Conservation (phyloP, 1,284 basidiomycete genomes). For the Agroathelia rolfsii region DNA sequence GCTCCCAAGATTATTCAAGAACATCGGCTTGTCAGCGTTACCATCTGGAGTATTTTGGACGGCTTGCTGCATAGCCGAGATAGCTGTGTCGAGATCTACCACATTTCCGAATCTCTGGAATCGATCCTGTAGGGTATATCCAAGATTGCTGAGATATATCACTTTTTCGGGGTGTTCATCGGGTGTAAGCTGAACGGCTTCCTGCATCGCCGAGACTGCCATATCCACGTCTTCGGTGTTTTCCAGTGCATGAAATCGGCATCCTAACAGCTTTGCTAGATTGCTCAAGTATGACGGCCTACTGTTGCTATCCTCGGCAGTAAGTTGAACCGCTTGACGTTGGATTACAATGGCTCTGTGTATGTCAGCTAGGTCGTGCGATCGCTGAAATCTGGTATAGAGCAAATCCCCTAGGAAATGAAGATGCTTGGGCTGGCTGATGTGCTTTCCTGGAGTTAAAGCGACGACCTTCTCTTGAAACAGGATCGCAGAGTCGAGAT, state of each 20-base stretch:
- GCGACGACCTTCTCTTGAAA: too few species aligned
- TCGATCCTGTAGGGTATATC: slow-evolving; percentile 14
- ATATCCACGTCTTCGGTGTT: slow-evolving; percentile 9
- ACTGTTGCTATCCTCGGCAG: slow-evolving; percentile 6
- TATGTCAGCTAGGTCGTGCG: slow-evolving; percentile 12
- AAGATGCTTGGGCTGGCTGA: too few species aligned
- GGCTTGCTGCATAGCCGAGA: slow-evolving; percentile 13
- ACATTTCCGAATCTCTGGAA: slow-evolving; percentile 9
- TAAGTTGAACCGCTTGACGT: slow-evolving; percentile 11
- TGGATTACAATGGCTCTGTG: slow-evolving; percentile 14
- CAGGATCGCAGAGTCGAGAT: too few species aligned
- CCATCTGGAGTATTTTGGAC: slow-evolving; percentile 8
- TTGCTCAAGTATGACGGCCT: slow-evolving; percentile 7
- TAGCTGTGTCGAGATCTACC: slow-evolving; percentile 17
- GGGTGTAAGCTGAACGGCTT: slow-evolving; percentile 8
- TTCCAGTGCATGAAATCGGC: slow-evolving; percentile 8
- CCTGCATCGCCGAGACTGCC: slow-evolving; percentile 4
- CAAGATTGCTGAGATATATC: slow-evolving; percentile 13
- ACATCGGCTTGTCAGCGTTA: slow-evolving; percentile 4
- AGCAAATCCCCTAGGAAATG: too few species aligned
- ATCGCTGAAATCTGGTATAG: slow-evolving; percentile 15
- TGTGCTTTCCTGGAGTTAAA: too few species aligned
- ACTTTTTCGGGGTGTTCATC: slow-evolving; percentile 14
- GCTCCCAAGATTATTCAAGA: slow-evolving; percentile 9
- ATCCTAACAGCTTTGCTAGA: slow-evolving; percentile 4